Base-by-base conservation (phyloP, 495 filamentous ascomycete genomes). In the Penicillium arizonense region DNA sequence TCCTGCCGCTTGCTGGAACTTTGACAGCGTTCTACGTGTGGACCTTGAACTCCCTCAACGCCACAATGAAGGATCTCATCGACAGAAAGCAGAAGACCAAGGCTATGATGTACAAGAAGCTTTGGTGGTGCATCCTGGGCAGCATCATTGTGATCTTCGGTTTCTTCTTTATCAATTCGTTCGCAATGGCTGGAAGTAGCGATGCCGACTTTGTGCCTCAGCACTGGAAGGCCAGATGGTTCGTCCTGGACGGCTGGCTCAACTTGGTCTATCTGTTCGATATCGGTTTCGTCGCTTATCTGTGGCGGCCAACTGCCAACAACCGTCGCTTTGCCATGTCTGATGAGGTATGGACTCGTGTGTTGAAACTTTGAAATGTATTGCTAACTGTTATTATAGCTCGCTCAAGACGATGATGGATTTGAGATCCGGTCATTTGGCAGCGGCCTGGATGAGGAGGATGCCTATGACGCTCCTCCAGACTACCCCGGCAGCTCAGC, bases 241-340 rank as follows among this genome's bases (percentile, higher is more conserved):
- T 99, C 68, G 85, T 99, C 24, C 82, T 97, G 10, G 94, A 99
- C 64, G 94, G 94, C 48, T 99, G 94, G 94, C 80, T 97, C 45
- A 97, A 97, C 70, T 64, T 97, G 14, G 95, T 99, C 18, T 99
- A 99, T 68, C 80, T 99, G 42, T 86, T 87, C 57, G 92, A 97
- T 65, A 86, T 99, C 20, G 81, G 81, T 36, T 96, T 90, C 69
- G 82, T 99, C 42, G 90, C 93, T n/a, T 99, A 97, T 61, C 77
- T 99, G 33, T 99, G 94, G 94, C 80, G 94, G 46, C 94, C 94
- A 26, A 97, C 94, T 20, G 92, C 85, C 35, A 97, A 99, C 70
- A 99, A 99, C 74, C 80, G 93, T 59, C 82, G 94, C 52, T 99
- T 99, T 64, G 94, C 94, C 30, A 99, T 99, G 94, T 93, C 88